A percentile compares a stretch with the other conserved stretches of the same genome.
These are phyloP conservation scores for Buxus sempervirens DNA, from an alignment of 164 flowering plant genomes.

Conservation along the genomic window DNA sequence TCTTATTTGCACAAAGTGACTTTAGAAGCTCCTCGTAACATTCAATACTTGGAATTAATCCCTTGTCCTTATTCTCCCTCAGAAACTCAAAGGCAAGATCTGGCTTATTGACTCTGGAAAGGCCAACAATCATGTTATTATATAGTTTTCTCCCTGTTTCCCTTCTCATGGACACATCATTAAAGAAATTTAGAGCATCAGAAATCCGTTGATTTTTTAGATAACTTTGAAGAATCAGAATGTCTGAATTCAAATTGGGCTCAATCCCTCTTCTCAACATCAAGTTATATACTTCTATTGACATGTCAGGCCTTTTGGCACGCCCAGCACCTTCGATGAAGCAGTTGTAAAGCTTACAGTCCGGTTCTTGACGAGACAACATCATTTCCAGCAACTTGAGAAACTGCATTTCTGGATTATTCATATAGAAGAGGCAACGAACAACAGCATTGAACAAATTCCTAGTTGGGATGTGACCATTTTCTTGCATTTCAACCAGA, in stretches of 20 bases:
- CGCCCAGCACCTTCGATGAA: conserved; percentile 78
- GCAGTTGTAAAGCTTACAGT: conserved; percentile 29
- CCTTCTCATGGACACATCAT: conserved; percentile 27
- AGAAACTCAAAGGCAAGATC: conserved; percentile 39
- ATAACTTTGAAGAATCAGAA: conserved; percentile 54
- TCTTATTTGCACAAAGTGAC: conserved; percentile 26
- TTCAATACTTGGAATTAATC: conserved; percentile 41
- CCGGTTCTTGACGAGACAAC: conserved; percentile 26
- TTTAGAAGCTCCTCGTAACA: conserved; percentile 71
- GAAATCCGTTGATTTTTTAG: conserved; percentile 39
- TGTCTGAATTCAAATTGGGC: conserved; percentile 40
- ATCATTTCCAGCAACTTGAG: conserved; percentile 54
- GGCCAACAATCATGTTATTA: conserved; percentile 54
- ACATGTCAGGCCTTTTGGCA: conserved; percentile 53
- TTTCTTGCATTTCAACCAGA: conserved; percentile 71
- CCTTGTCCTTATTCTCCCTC: conserved; percentile 32
- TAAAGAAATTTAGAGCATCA: conserved; percentile 53
- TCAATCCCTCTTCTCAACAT: conserved; percentile 45
- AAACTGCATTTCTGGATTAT: conserved; percentile 39
- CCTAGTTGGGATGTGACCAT: conserved; percentile 42
- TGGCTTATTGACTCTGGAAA: conserved; percentile 43
- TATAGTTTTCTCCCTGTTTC: conserved; percentile 31
- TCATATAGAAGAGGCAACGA: conserved; percentile 33
- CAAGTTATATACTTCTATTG: conserved; percentile 51
- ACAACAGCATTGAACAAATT: conserved; percentile 48